Base-by-base conservation (phyloP, 225 moss, liverwort and hornwort genomes). In the Climacium dendroides region DNA sequence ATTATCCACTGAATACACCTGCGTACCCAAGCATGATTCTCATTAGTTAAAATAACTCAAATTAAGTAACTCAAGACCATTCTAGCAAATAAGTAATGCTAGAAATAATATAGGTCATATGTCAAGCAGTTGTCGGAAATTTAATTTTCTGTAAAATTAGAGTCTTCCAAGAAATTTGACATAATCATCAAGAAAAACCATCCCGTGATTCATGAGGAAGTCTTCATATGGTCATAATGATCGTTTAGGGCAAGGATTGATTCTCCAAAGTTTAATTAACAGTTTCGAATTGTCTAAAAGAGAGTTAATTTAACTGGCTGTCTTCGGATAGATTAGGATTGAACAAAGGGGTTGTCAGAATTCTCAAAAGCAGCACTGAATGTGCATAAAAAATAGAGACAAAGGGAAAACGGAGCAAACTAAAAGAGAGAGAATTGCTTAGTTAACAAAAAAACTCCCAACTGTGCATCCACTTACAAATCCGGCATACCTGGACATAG, bases 1-100 rank as follows among this genome's bases (percentile, higher is more conserved):
- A 83, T 98, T 98, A 59, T 98, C 98, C 75, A 96, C 96, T 30
- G 98, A 91, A 87, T 95, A 95, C 64, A 96, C 96, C 96, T 98
- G 93, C 71, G 85, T 63, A 69, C 83, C 62, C 82, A 79, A 82
- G 39, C 62, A 72, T 24, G 67, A 8, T 70, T 71, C 70, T 84
- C 76, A 87, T 81, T 64, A 74, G 53, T 50, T n/a, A n/a, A n/a
- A n/a, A 64, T 84, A 53, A 39, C 52, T 85, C 39, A 53, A 39
- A 39, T 52, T 39, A 10, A 52, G 64, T 10, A 85, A 52, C 8
- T 53, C 37, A 62, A 62, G 41, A 85, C 62, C 62, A 85, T 41
- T 52, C n/a, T n/a, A n/a, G n/a, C n/a, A n/a, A n/a, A n/a, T n/a
- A n/a, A n/a, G n/a, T n/a, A n/a, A n/a, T n/a, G n/a, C n/a, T 63